phyloP scores from a whole-genome alignment of 2,329 filamentous ascomycete species.

The Trichoderma oligosporum region DNA sequence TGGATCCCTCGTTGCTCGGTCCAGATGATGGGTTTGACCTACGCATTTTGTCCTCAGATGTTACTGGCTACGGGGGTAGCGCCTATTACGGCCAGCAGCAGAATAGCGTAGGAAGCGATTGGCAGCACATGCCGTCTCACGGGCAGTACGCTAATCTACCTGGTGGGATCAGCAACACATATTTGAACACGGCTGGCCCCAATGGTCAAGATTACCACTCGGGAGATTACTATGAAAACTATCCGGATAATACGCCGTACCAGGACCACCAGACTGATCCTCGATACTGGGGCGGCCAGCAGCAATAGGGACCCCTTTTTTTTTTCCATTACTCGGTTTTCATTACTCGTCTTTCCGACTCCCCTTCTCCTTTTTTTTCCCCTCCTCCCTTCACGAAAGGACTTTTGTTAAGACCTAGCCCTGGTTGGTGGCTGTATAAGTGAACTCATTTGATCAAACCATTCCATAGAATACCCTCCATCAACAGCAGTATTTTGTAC shows the following conservation, averaged over 20 bases:
- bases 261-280: constrained; percentile 21
- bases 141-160: background rate
- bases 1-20: constrained; percentile 30
- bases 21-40: constrained; percentile 34
- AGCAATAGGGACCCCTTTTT: background rate
- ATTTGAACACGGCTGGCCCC: constrained; percentile 3
- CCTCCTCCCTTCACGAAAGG: background rate
- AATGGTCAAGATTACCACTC: background rate
- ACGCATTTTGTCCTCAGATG: constrained; percentile 6
- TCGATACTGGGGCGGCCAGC: constrained; percentile 21
- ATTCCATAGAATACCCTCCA: constrained; percentile 5
- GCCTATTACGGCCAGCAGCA: constrained; percentile 15
- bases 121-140: constrained; percentile 5
- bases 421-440: background rate
- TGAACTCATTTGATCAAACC: background rate
- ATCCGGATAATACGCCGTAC: constrained; percentile 20
- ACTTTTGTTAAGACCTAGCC: background rate
- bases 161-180: background rate
- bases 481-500: background rate
- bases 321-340: background rate
- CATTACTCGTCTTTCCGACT: too few relatives aligned
- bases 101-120: background rate
- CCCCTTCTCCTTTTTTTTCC: background rate
- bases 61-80: background rate
- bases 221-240: constrained; percentile 23